These are phyloP conservation scores for Tricholoma bakamatsutake DNA, from an alignment of 768 basidiomycete species.

Conservation along the genomic window DNA sequence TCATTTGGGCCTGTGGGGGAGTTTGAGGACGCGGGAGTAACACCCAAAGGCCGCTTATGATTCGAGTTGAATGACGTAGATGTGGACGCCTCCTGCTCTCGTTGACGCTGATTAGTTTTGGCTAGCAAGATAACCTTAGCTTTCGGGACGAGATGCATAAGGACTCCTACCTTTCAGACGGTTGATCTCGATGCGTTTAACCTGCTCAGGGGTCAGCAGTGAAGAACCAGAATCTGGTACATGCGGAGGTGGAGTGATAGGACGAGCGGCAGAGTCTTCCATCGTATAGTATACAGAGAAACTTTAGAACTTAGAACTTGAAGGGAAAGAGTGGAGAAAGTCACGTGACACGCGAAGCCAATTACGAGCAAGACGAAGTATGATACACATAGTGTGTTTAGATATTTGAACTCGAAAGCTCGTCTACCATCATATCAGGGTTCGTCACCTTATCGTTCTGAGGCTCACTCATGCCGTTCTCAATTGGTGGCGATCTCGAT, in stretches of 20 bases:
- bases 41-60: slow-evolving; percentile 66
- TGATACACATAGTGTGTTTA: neutral
- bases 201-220: slow-evolving; percentile 60
- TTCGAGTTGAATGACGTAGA: slow-evolving; percentile 54
- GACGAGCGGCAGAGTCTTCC: slow-evolving; percentile 19
- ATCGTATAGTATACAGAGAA: slow-evolving; percentile 9
- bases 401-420: slow-evolving; percentile 2
- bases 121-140: slow-evolving; percentile 33
- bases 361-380: no score
- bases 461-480: slow-evolving; percentile 14
- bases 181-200: slow-evolving; percentile 71
- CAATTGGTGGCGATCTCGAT: slow-evolving; percentile 23
- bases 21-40: slow-evolving; percentile 49
- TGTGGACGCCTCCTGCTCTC: slow-evolving; percentile 46
- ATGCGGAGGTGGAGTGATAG: slow-evolving; percentile 37
- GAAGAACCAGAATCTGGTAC: slow-evolving; percentile 13
- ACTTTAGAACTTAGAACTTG: no score
- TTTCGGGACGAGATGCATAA: neutral
- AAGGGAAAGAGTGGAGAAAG: no score
- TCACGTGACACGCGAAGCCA: neutral
- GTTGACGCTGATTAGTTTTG: slow-evolving; percentile 67
- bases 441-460: slow-evolving; percentile 4
- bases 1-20: slow-evolving; percentile 55
- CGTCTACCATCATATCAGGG: slow-evolving; percentile 19
- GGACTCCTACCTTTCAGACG: slow-evolving; percentile 57